These are phyloP conservation scores for Euphorbia celastroides DNA, from an alignment of 441 rosid genomes.

Conservation along the genomic window DNA sequence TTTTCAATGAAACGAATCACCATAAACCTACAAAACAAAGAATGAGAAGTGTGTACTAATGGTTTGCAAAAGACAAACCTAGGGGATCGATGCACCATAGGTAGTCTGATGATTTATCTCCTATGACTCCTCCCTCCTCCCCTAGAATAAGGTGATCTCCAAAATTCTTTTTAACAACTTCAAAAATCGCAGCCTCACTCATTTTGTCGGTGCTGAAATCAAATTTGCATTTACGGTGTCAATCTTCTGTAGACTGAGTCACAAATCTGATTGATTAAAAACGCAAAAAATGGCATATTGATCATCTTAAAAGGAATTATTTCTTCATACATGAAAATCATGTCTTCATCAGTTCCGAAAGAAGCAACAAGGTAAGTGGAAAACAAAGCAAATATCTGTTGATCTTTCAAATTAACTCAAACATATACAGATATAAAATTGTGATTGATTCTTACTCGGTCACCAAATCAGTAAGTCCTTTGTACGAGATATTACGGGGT, in stretches of 20 bases:
- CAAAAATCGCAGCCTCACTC: constrained; percentile 86
- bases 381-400: not conserved
- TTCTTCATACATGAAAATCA: constrained; percentile 2
- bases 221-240: constrained; percentile 16
- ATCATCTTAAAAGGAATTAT: not conserved
- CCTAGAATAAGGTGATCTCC: constrained; percentile 91
- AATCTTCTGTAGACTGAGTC: constrained; percentile 12
- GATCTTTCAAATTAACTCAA: not conserved
- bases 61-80: constrained; percentile 44
- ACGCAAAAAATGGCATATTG: not conserved
- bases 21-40: not conserved
- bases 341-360: not conserved
- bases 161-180: constrained; percentile 66
- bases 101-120: constrained; percentile 77
- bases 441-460: constrained; percentile 61
- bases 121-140: constrained; percentile 90
- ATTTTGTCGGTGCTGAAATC: constrained; percentile 79
- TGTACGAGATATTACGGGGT: constrained; percentile 73
- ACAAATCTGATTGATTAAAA: not conserved
- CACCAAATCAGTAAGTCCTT: constrained; percentile 83
- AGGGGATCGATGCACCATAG: constrained; percentile 98
- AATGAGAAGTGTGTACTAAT: not conserved
- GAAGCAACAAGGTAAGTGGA: too few species aligned
- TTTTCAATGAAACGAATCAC: not conserved
- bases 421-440: not conserved